Conservation (phyloP, 371 early-diverging fungal genomes). For the Lichtheimia corymbifera region DNA sequence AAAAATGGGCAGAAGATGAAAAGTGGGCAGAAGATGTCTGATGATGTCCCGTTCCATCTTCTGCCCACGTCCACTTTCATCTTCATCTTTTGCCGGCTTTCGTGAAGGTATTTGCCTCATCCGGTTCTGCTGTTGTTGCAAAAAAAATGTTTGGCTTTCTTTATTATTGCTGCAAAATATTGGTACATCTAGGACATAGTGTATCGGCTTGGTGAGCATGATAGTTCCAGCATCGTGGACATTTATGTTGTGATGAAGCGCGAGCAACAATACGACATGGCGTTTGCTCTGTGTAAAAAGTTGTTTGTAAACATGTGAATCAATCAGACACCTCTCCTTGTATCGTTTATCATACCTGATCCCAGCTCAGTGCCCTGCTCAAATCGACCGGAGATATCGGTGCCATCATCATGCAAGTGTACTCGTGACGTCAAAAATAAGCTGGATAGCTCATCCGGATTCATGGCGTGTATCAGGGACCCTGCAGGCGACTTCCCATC, state of each 20-base stretch:
- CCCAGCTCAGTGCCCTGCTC: constrained; percentile 25
- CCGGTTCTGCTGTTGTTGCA: no score
- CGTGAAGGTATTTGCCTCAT: no score
- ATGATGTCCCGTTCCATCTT: no score
- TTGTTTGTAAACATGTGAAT: background rate
- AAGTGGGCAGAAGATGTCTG: no score
- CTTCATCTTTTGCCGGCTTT: no score
- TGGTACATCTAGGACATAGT: constrained; percentile 44
- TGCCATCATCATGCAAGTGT: constrained; percentile 20
- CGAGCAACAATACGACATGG: constrained; percentile 29
- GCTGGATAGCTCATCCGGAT: constrained; percentile 42
- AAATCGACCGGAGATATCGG: constrained; percentile 9
- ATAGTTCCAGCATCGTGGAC: constrained; percentile 60
- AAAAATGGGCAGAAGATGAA: no score
- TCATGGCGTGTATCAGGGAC: constrained; percentile 26
- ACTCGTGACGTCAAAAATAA: constrained; percentile 58
- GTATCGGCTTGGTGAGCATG: constrained; percentile 31
- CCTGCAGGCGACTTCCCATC: constrained; percentile 13
- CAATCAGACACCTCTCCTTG: background rate
- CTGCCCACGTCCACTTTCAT: no score
- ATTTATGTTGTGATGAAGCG: constrained; percentile 37
- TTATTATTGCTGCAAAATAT: constrained; percentile 19
- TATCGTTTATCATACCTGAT: constrained; percentile 17
- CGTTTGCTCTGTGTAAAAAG: constrained; percentile 12
- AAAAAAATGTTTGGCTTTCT: no score